Evolutionary conservation across 768 basidiomycete genomes (phyloP), one percentile per base, ranked within the genome.

Genomic region (Tulasnella sp.): DNA sequence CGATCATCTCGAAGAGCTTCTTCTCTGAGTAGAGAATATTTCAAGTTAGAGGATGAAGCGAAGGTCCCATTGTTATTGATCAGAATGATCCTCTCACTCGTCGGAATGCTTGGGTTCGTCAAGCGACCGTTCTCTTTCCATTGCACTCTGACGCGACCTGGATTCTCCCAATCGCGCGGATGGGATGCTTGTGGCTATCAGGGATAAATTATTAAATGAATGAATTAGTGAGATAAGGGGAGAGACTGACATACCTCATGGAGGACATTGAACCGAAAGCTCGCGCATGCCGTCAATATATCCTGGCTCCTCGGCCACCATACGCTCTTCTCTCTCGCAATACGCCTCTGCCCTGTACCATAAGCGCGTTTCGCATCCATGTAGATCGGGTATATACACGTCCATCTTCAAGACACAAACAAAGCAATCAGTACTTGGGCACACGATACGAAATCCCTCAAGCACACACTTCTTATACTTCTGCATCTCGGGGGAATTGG

Each of bases 141-240:
- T 68, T 88, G 88, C 23, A 98, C 88, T 64, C 91, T 82, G 61
- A 99, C 90, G 24, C 95, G 80, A 8, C 95, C 95, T 0, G 95
- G 95, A 70, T 99, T 99, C 68, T 88, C 94, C 95, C 95, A 99
- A 71, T 99, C 95, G 53, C 89, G 80, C 10, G 95, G 95, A 67
- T 99, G 95, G 26, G 80, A 76, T 71, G 94, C 97, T 67, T 81
- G 79, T 24, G 73, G 70, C 74, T 77, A 61, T n/a, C 9, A 0
- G 23, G 30, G 55, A 19, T 23, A 17, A 19, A 45, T 9, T 21
- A 24, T 4, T 30, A 11, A 15, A 15, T 9, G 26, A 47, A 19
- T 19, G 44, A 42, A 23, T 45, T 11, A 48, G 54, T 56, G 17
- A 7, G n/a, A 21, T 30, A 9, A 34, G 23, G 17, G 4, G 1